These are phyloP conservation scores for Mucor velutinosus DNA, from an alignment of 371 early-diverging fungal genomes.

Conservation along the genomic window DNA sequence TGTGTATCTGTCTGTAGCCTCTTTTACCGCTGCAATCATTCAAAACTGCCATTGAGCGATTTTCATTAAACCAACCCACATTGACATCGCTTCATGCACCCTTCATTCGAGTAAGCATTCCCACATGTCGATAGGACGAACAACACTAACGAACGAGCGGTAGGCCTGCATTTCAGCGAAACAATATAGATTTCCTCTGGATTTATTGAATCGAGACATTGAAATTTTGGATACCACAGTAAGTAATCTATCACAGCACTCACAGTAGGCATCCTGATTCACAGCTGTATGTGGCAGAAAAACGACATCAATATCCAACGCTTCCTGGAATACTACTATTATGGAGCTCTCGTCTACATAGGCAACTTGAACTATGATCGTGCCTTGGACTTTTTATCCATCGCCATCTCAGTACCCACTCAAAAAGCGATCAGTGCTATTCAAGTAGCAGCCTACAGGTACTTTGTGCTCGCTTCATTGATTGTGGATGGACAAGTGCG, in stretches of 20 bases:
- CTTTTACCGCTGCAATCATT: conserved; percentile 48
- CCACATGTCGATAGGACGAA: neutral
- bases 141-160: neutral
- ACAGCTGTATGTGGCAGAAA: conserved; percentile 10
- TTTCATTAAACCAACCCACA: conserved; percentile 31
- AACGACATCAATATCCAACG: conserved; percentile 49
- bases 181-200: conserved; percentile 58
- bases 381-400: conserved; percentile 65
- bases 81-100: conserved; percentile 64
- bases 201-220: conserved; percentile 61
- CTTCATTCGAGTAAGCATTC: conserved; percentile 46
- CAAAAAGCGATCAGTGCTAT: conserved; percentile 67
- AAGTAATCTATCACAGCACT: neutral
- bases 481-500: conserved; percentile 59
- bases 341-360: conserved; percentile 75
- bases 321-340: conserved; percentile 78
- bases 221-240: conserved; percentile 58
- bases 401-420: conserved; percentile 69
- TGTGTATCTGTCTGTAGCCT: conserved; percentile 29
- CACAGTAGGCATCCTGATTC: neutral
- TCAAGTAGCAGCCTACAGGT: conserved; percentile 79
- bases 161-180: conserved; percentile 66
- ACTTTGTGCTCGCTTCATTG: conserved; percentile 65
- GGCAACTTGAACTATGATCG: conserved; percentile 66
- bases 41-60: conserved; percentile 39